Evolutionary conservation across 2,329 filamentous ascomycete species (phyloP), one percentile per base, ranked within the genome.

Genomic region (Graphilbum fragrans): DNA sequence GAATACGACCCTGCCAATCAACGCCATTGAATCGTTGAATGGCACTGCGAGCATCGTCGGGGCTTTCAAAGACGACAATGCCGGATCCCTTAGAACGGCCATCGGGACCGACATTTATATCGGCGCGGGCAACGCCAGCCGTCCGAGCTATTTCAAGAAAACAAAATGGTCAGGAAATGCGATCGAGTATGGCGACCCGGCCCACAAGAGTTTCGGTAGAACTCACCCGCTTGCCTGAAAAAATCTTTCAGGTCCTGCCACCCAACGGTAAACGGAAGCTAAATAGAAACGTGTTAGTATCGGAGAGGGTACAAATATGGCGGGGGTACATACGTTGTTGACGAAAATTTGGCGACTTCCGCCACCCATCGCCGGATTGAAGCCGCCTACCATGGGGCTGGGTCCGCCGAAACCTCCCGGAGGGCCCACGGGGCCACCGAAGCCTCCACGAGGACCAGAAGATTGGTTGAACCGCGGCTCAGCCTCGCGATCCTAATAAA

Each of bases 171-270:
- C 18, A 38, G 19, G 18, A 33, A 33, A n/a, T n/a, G n/a, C n/a
- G n/a, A n/a, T n/a, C n/a, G n/a, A n/a, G n/a, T n/a, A n/a, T n/a
- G n/a, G n/a, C n/a, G n/a, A n/a, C n/a, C n/a, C n/a, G n/a, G n/a
- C n/a, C n/a, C n/a, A 16, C 2, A 34, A n/a, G 33, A 27, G 17
- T 16, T 31, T 39, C 18, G 8, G 20, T n/a, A n/a, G n/a, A n/a
- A 33, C 86, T 74, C 72, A 94, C 88, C 86, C 66, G 92, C 88
- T 74, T 95, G 88, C 58, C 92, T 85, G 74, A 98, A 98, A 52
- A 98, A 74, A 63, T 98, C 92, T 69, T 98, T 98, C 53, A 98
- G 69, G 63, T 98, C 92, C 67, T 98, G 92, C 92, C 92, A 98
- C 60, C 92, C 92, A 54, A 94, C 86, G 50, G 86, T 94, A 68